phyloP scores from a whole-genome alignment of 805 yeast genomes.

The Kodamaea kakaduensis region DNA sequence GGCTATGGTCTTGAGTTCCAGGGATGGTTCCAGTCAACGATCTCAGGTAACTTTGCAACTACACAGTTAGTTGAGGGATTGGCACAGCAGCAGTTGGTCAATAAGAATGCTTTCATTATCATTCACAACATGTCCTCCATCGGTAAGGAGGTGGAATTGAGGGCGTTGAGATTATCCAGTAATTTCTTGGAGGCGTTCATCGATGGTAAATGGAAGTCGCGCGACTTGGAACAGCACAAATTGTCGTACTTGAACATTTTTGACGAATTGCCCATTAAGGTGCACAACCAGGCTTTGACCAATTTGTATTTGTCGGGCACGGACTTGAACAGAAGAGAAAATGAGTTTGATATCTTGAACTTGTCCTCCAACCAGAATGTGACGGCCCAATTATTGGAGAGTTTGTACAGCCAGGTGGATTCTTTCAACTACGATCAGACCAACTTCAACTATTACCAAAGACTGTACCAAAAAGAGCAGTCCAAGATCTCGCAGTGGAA shows the following conservation, averaged over 20 bases:
- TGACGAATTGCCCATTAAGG: constrained; percentile 63
- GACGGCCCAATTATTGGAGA: constrained; percentile 52
- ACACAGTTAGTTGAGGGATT: constrained; percentile 65
- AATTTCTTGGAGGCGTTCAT: constrained; percentile 53
- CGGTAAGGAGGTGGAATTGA: constrained; percentile 60
- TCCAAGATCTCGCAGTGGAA: constrained; percentile 73
- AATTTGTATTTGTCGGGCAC: constrained; percentile 45
- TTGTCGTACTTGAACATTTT: constrained; percentile 63
- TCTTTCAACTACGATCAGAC: constrained; percentile 74
- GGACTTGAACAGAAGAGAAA: constrained; percentile 17
- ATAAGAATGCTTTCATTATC: constrained; percentile 53
- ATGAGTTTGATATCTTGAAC: constrained; percentile 36
- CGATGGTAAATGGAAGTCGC: constrained; percentile 63
- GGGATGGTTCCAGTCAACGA: constrained; percentile 78
- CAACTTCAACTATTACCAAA: constrained; percentile 76
- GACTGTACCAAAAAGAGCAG: constrained; percentile 67
- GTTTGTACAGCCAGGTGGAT: constrained; percentile 64
- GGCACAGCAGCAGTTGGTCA: constrained; percentile 56
- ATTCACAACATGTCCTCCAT: constrained; percentile 70
- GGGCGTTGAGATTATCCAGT: constrained; percentile 64
- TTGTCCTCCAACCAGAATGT: constrained; percentile 42
- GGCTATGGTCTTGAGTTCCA: constrained; percentile 66
- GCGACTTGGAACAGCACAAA: constrained; percentile 54
- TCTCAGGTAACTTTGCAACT: constrained; percentile 66
- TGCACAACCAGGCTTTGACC: constrained; percentile 67